Percentiles rank a stretch among this genome's conserved stretches.
Evolutionary conservation across 2,329 filamentous ascomycete genomes (phyloP).

Genomic region (Epichloe sp.): DNA sequence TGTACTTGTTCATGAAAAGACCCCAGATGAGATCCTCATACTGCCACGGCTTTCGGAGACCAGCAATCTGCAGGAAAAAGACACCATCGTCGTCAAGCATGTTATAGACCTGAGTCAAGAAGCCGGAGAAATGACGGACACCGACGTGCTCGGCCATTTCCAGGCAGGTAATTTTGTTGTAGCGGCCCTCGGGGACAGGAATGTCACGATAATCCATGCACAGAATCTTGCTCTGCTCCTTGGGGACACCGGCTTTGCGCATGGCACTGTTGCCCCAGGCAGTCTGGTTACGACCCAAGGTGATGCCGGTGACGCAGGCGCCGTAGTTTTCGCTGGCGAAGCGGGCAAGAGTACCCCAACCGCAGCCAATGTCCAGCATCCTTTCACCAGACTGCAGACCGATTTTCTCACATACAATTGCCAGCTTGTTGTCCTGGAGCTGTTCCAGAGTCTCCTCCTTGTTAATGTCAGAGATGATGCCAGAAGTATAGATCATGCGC

Average conservation of each 20-base stretch:
- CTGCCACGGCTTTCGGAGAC: conserved; percentile 89
- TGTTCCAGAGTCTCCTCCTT: conserved; percentile 85
- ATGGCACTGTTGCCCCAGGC: conserved; percentile 91
- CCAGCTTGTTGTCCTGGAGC: conserved; percentile 95
- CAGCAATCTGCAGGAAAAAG: conserved; percentile 92
- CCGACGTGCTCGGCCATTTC: conserved; percentile 99
- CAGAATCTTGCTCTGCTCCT: conserved; percentile 81
- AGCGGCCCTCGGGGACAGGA: conserved; percentile 53
- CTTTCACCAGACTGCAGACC: conserved; percentile 66
- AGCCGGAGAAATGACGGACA: conserved; percentile 71
- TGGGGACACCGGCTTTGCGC: conserved; percentile 65
- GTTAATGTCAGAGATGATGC: conserved; percentile 78
- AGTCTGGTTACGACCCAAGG: conserved; percentile 90
- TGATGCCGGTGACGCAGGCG: conserved; percentile 75
- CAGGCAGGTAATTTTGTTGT: conserved; percentile 92
- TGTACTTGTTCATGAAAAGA: conserved; percentile 99
- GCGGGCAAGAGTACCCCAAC: conserved; percentile 91
- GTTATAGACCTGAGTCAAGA: conserved; percentile 77
- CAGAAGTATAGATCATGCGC: conserved; percentile 97
- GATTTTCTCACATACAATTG: conserved; percentile 92
- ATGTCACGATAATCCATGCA: conserved; percentile 98
- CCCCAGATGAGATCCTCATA: conserved; percentile 98
- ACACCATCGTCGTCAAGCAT: conserved; percentile 95
- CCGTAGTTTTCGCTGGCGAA: conserved; percentile 90
- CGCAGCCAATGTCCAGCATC: conserved; percentile 90